These are phyloP conservation scores for Hypoxylon crocopeplum DNA, from an alignment of 495 filamentous ascomycete genomes.

Conservation along the genomic window DNA sequence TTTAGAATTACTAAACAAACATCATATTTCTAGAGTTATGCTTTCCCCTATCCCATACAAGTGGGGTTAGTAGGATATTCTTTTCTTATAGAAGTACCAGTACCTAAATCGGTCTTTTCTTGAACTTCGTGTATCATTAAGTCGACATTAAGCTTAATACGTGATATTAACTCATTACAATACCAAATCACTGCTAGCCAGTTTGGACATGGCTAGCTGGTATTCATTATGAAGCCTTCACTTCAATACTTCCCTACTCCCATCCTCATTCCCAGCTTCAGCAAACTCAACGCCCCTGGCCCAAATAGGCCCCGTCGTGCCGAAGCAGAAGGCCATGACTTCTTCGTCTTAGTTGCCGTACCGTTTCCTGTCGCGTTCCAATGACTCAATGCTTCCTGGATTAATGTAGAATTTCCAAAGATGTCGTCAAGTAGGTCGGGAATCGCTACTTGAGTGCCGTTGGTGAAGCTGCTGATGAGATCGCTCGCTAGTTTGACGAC, in stretches of 20 bases:
- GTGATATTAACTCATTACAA: background rate
- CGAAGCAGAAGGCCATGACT: constrained; percentile 2
- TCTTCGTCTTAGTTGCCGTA: constrained; percentile 12
- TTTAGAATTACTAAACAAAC: too few species aligned
- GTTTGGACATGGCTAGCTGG: too few species aligned
- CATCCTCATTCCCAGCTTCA: constrained; percentile 42
- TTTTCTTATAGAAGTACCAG: too few species aligned
- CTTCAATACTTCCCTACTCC: constrained; percentile 20
- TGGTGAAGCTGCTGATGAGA: constrained; percentile 41
- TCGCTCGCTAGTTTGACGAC: constrained; percentile 47
- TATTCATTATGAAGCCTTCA: background rate
- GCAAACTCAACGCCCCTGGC: constrained; percentile 28
- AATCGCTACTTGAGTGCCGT: constrained; percentile 22
- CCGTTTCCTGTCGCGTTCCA: constrained; percentile 26
- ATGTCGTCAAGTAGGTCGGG: constrained; percentile 34
- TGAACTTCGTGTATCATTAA: background rate
- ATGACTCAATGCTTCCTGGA: constrained; percentile 35
- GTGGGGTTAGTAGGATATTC: too few species aligned
- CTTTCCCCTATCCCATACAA: too few species aligned
- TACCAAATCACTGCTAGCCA: background rate
- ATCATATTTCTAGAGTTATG: too few species aligned
- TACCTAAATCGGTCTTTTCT: too few species aligned
- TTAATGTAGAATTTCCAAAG: constrained; percentile 39
- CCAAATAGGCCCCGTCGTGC: constrained; percentile 26
- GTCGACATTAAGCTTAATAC: background rate